Conservation (phyloP, 2,329 filamentous ascomycete species). For the Fusarium sp. region DNA sequence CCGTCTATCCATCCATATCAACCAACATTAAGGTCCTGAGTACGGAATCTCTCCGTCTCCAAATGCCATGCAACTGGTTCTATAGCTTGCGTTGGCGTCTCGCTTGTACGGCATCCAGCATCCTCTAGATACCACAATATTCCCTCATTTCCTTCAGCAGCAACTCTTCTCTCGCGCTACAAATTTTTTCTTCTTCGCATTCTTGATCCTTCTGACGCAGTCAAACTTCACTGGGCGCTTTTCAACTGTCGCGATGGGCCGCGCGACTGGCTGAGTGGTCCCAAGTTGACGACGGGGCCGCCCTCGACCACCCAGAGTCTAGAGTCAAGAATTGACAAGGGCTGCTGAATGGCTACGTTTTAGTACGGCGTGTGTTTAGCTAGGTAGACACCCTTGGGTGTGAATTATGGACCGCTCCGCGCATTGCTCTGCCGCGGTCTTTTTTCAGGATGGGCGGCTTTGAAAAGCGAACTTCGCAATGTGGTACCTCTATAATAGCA, state of each 20-base stretch:
- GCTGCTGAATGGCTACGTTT: constrained; percentile 6
- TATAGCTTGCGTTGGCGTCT: constrained; percentile 22
- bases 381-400: background rate
- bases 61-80: constrained; percentile 7
- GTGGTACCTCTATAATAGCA: background rate
- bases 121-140: background rate
- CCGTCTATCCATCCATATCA: constrained; percentile 1
- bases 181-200: background rate
- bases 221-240: constrained; percentile 30
- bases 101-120: constrained; percentile 7
- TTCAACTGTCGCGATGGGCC: constrained; percentile 26
- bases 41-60: constrained; percentile 33
- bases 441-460: constrained; percentile 23
- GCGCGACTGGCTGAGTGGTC: constrained; percentile 33
- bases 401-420: constrained; percentile 27
- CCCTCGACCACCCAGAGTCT: constrained; percentile 33
- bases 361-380: constrained; percentile 19
- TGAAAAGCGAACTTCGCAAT: constrained; percentile 19
- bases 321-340: constrained; percentile 32
- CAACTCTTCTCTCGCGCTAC: constrained; percentile 4
- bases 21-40: background rate
- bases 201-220: constrained; percentile 34
- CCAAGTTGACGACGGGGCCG: constrained; percentile 28
- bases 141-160: background rate
- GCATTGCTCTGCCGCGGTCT: constrained; percentile 34